Evolutionary conservation across 2,329 filamentous ascomycete genomes (phyloP), one percentile per base, ranked within the genome.

Genomic region (Fusarium liriodendri): DNA sequence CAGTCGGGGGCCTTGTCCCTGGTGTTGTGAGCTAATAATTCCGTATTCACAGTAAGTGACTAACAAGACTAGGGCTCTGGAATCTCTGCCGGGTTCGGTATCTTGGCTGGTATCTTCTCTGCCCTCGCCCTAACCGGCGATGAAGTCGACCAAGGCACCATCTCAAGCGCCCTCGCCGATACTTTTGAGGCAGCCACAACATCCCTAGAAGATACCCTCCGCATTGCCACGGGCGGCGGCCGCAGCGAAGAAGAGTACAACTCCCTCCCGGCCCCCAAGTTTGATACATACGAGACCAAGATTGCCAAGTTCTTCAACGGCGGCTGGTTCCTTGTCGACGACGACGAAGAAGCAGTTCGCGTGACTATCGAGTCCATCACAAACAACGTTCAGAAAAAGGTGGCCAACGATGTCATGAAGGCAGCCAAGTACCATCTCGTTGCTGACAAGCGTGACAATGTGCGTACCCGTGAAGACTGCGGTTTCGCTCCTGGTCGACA

Each of bases 331-430:
- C 52, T 73, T 0, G 14, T 75, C 0, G 61, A 73, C 6, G 67
- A 75, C 11, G 61, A 68, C 1, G 16, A 55, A 0, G 59, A 64
- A 18, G 45, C 64, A 3, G 72, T 75, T 0, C 42, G 58, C 2
- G n/a, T 13, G 0, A 47, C 70, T 0, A 65, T 75, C 9, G 32
- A 22, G 0, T 69, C 70, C 9, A 62, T 76, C 3, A 62, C 33
- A 7, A 50, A 40, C 2, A 74, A 62, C 1, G 72, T 76, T 18
- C 63, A 71, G 64, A 67, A 69, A 13, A 75, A 75, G 40, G 65
- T 76, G 2, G 70, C 70, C 52, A 76, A 74, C 20, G 72, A 75
- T 8, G 70, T 76, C 14, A 75, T 75, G 73, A 69, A 66, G 10
- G 70, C 73, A 0, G 73, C 64, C 18, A 40, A 25, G 3, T 50